Percentiles rank a stretch among this genome's conserved stretches.
phyloP scores from a whole-genome alignment of 495 filamentous ascomycete species.

The Beverwykella pulmonaria region DNA sequence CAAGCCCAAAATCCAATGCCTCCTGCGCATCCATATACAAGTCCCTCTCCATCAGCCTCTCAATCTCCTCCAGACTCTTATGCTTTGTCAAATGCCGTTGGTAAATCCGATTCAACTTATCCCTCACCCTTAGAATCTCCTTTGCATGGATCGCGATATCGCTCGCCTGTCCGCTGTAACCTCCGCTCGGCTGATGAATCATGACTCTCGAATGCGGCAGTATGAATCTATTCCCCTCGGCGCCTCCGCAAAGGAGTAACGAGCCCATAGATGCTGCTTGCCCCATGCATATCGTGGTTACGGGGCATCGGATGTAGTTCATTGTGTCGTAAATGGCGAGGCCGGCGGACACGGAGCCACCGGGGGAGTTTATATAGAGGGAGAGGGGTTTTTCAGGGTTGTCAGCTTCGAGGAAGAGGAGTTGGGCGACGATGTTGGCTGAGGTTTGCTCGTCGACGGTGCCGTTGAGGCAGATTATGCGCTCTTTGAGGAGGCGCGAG shows the following conservation, averaged over 20 bases:
- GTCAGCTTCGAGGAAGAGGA: slow-evolving; percentile 97
- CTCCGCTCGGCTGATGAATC: slow-evolving; percentile 93
- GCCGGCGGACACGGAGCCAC: slow-evolving; percentile 91
- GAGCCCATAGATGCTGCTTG: slow-evolving; percentile 95
- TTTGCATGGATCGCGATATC: slow-evolving; percentile 97
- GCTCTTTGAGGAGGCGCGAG: slow-evolving; percentile 63
- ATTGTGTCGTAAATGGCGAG: slow-evolving; percentile 99
- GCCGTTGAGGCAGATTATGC: slow-evolving; percentile 94
- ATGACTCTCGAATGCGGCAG: slow-evolving; percentile 92
- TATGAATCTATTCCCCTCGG: slow-evolving; percentile 81
- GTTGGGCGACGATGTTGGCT: slow-evolving; percentile 88
- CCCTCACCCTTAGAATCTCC: slow-evolving; percentile 86
- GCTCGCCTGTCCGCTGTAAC: slow-evolving; percentile 83
- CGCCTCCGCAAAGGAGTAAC: slow-evolving; percentile 81
- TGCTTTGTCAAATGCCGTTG: slow-evolving; percentile 79
- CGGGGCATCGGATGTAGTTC: slow-evolving; percentile 90
- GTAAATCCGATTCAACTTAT: slow-evolving; percentile 88
- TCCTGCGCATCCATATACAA: slow-evolving; percentile 89
- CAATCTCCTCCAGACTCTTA: slow-evolving; percentile 75
- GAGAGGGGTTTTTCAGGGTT: slow-evolving; percentile 91
- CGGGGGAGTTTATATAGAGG: slow-evolving; percentile 96
- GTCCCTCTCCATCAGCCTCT: slow-evolving; percentile 94
- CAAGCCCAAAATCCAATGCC: slow-evolving; percentile 83
- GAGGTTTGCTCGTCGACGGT: slow-evolving; percentile 85
- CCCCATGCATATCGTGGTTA: slow-evolving; percentile 92